Base-by-base conservation (phyloP, 371 early-diverging fungal genomes). In the Mucor sp. region DNA sequence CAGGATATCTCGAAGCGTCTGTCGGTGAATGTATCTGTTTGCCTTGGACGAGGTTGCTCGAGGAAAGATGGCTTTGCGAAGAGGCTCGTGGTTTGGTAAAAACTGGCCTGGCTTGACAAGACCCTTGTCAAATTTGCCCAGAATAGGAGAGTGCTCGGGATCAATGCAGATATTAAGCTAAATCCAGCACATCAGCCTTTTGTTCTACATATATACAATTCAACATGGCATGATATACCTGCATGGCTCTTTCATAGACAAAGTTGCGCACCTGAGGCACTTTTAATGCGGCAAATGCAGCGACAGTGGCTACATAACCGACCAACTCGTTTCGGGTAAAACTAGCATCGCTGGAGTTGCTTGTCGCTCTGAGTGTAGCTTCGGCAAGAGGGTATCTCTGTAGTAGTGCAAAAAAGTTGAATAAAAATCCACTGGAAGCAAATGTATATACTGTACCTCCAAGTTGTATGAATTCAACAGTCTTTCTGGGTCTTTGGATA, bases 381-480 rank as follows among this genome's bases (percentile, higher is more conserved):
- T 43, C 58, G 14, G 61, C 69, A 12, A 58, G 62, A 12, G 59
- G 55, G n/a, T 68, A 48, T 65, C 72, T 68, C 72, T 72, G 44
- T 44, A 4, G 28, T 7, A 27, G 1, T 41, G 14, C 6, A 25
- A 33, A 25, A 33, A 48, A 2, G n/a, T 15, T 43, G 41, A 25
- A 14, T 35, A 30, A 15, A 19, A 17, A 30, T 1, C 1, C 28
- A 15, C 41, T 9, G 15, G 48, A 2, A 27, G 27, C 7, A 27
- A 6, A n/a, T 27, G 32, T 4, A 12, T 53, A 56, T 37, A 14
- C 1, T 19, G 27, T 74, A 79, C 79, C 65, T 82, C 82, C 0
- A 17, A n/a, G 35, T 50, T 56, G 39, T 76, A 82, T 0, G 79
- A 79, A 35, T 82, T 71, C 5, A 82, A 35, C 9, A 82, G 35